Base-by-base conservation (phyloP, 345 rosid genomes). In the Viola odorata region DNA sequence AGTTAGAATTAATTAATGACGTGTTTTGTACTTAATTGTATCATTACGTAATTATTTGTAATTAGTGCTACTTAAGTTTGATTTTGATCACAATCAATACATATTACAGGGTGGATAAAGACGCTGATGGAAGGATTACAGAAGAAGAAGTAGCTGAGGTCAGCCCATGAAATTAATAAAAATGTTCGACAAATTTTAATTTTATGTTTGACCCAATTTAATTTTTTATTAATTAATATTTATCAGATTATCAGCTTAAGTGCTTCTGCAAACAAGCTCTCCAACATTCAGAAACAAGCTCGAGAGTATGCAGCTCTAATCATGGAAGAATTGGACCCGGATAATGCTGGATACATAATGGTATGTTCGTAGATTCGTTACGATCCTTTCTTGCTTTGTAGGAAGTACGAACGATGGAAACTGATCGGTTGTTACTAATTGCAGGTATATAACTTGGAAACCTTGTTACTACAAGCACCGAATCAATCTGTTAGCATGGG, bases 261-360 rank as follows among this genome's bases (percentile, higher is more conserved):
- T 81, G 97, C 97, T 60, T 91, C 97, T 50, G 88, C 97, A 36
- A 91, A 91, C 82, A 85, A 82, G 78, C 84, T 91, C 13, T 79
- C 85, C 17, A 91, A 62, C 69, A 81, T 91, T 62, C 96, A 88
- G 80, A 88, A 85, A 67, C 97, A 91, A 63, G 85, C 97, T 3
- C 56, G 79, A 45, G 97, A 91, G 52, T 88, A 88, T 70, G 89
- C 97, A 3, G 96, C 96, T 0, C 61, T 85, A 49, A 88, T 87
- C 61, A 87, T 91, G 96, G 97, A 91, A 80, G 92, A 87, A 65
- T 53, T 90, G 62, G 97, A 90, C 77, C 95, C 86, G 3, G 91
- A 87, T n/a, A 82, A 85, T 57, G 69, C 55, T 69, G 97, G 96
- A 8, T 88, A 80, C 82, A 91, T 91, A 54, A 81, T 87, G 96